These are phyloP conservation scores for Quercus agrifolia DNA, from an alignment of 306 rosid species.

Conservation along the genomic window DNA sequence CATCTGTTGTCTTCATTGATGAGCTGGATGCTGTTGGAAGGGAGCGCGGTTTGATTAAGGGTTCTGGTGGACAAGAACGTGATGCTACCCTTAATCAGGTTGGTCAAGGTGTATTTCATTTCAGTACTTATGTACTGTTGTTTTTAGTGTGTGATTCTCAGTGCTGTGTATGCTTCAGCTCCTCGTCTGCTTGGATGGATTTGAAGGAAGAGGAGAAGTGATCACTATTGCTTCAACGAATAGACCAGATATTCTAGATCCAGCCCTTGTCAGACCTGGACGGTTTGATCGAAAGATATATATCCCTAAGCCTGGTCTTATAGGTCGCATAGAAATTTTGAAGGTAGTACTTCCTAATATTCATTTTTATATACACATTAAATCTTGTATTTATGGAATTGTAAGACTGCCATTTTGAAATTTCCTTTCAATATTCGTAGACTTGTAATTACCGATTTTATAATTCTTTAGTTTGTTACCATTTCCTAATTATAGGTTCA, in stretches of 20 bases:
- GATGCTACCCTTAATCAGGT: constrained; percentile 99
- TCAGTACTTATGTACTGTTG: constrained; percentile 5
- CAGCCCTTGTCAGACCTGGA: constrained; percentile 97
- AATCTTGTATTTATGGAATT: constrained; percentile 7
- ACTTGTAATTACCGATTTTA: constrained; percentile 16
- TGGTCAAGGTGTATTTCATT: constrained; percentile 12
- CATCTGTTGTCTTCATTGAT: constrained; percentile 96
- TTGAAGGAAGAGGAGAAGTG: constrained; percentile 97
- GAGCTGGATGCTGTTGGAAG: constrained; percentile 99
- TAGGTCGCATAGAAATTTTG: constrained; percentile 89
- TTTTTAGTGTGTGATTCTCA: constrained; percentile 18
- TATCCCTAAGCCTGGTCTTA: constrained; percentile 93
- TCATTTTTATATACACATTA: background rate
- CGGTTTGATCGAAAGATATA: constrained; percentile 89
- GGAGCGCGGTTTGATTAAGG: constrained; percentile 98
- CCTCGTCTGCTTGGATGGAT: constrained; percentile 93
- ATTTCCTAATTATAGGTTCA: constrained; percentile 62
- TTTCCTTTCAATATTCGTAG: background rate
- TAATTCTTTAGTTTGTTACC: constrained; percentile 8
- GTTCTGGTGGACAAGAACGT: constrained; percentile 99
- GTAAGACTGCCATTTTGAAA: background rate
- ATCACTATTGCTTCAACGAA: constrained; percentile 97
- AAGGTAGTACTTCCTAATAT: constrained; percentile 43
- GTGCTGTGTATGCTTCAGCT: constrained; percentile 59
- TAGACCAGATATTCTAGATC: constrained; percentile 94